These are phyloP conservation scores for Cryphonectria nitschkei DNA, from an alignment of 2,329 filamentous ascomycete genomes.

Conservation along the genomic window DNA sequence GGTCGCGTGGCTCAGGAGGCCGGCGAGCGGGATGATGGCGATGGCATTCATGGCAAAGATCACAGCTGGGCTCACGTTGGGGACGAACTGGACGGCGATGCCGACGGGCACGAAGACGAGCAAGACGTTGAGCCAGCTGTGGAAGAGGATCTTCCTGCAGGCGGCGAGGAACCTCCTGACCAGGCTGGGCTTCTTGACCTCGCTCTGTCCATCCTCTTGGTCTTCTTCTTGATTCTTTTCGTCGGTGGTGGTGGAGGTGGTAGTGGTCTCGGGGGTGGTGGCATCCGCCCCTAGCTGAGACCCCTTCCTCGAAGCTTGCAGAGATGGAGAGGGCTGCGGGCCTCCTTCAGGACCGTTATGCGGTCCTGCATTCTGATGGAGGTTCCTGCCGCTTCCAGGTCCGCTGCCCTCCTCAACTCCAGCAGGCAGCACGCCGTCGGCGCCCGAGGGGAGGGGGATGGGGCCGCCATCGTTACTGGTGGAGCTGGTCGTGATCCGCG, in stretches of 20 bases:
- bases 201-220: conserved; percentile 29
- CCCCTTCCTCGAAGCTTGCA: conserved; percentile 59
- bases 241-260: background rate
- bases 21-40: conserved; percentile 62
- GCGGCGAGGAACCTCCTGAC: conserved; percentile 50
- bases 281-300: conserved; percentile 52
- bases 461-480: conserved; percentile 30
- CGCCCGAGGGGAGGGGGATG: conserved; percentile 13
- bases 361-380: conserved; percentile 31
- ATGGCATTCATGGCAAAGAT: conserved; percentile 67
- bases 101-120: conserved; percentile 74
- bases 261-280: conserved; percentile 19
- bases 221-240: conserved; percentile 21
- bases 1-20: conserved; percentile 61
- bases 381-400: conserved; percentile 31
- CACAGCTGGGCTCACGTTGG: conserved; percentile 40
- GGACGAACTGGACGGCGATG: conserved; percentile 54
- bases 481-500: conserved; percentile 27
- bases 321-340: conserved; percentile 48
- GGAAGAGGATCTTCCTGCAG: conserved; percentile 63
- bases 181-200: conserved; percentile 38
- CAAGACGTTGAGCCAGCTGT: conserved; percentile 70
- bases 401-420: conserved; percentile 18
- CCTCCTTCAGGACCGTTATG: conserved; percentile 32
- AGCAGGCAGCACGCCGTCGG: conserved; percentile 16